Conservation (phyloP, 768 basidiomycete genomes). For the Tulasnella sp. region DNA sequence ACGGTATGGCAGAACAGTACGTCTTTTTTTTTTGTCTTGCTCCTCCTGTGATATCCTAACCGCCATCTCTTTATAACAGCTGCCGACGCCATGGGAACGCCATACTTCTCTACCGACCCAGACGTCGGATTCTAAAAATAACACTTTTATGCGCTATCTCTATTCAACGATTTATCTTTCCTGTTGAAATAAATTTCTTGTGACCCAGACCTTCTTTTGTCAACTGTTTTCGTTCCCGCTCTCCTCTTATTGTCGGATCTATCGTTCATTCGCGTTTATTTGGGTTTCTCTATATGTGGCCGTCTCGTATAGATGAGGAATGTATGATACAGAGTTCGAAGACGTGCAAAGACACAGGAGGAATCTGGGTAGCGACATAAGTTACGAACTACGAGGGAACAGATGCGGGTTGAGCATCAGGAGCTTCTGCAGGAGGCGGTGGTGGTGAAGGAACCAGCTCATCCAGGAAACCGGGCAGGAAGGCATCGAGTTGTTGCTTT, state of each 20-base stretch:
- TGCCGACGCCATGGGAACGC: slow-evolving; percentile 13
- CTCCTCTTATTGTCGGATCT: neutral
- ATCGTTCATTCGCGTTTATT: neutral
- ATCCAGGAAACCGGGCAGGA: slow-evolving; percentile 83
- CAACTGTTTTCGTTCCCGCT: slow-evolving; percentile 6
- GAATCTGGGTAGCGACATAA: neutral
- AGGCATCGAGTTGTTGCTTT: slow-evolving; percentile 79
- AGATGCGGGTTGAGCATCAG: slow-evolving; percentile 8
- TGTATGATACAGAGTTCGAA: slow-evolving; percentile 8
- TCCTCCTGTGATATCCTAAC: neutral
- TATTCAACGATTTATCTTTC: slow-evolving; percentile 1
- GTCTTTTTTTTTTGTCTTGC: neutral
- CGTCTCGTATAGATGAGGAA: slow-evolving; percentile 5
- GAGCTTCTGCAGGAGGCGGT: slow-evolving; percentile 5
- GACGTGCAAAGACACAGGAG: neutral
- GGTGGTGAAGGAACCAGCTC: slow-evolving; percentile 49
- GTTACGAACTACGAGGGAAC: neutral
- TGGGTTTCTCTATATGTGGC: neutral
- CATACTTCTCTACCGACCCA: neutral
- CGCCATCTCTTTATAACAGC: neutral
- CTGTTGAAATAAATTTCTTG: slow-evolving; percentile 9
- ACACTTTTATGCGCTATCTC: slow-evolving; percentile 14
- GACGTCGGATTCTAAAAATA: neutral
- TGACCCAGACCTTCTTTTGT: neutral
- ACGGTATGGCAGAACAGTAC: slow-evolving; percentile 29